Evolutionary conservation across 2,329 filamentous ascomycete genomes (phyloP).

Genomic region (Alternaria rosae): DNA sequence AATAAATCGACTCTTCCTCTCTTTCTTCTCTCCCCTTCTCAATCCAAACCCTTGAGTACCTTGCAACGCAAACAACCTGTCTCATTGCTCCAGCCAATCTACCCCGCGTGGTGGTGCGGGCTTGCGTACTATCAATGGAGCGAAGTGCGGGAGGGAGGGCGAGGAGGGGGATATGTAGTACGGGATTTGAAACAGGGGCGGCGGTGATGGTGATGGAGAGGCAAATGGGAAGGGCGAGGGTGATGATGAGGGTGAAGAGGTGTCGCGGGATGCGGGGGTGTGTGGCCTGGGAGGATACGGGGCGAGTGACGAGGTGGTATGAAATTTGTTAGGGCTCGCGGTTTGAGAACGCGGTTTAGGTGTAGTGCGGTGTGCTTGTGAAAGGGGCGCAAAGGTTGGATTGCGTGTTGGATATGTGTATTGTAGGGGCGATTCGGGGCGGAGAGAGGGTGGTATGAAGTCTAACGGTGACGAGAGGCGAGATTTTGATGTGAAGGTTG

Average conservation of each 20-base stretch:
- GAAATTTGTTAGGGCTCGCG: too few relatives aligned
- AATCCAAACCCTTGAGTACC: slow-evolving; percentile 2
- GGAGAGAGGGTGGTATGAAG: not conserved
- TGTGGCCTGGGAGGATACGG: too few relatives aligned
- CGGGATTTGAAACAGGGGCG: not conserved
- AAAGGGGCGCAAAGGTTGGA: not conserved
- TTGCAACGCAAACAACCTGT: slow-evolving; percentile 2
- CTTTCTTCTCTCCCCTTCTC: not conserved
- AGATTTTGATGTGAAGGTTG: not conserved
- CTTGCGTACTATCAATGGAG: slow-evolving; percentile 8
- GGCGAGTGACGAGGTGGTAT: too few relatives aligned
- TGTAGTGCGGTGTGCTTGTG: too few relatives aligned
- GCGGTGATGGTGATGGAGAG: not conserved
- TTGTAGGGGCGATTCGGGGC: not conserved
- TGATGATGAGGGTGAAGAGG: not conserved
- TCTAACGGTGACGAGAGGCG: fast-evolving
- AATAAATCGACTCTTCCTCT: not conserved
- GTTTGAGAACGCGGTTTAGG: too few relatives aligned
- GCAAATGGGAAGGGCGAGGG: not conserved
- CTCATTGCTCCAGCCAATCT: slow-evolving; percentile 19
- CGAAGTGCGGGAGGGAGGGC: fast-evolving
- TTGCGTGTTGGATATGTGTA: not conserved
- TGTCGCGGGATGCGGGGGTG: not conserved
- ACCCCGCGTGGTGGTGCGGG: slow-evolving; percentile 11
- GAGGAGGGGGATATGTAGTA: not conserved